Conservation (phyloP, 1,139 yeast species). For the Saccharomycopsis phalli region DNA sequence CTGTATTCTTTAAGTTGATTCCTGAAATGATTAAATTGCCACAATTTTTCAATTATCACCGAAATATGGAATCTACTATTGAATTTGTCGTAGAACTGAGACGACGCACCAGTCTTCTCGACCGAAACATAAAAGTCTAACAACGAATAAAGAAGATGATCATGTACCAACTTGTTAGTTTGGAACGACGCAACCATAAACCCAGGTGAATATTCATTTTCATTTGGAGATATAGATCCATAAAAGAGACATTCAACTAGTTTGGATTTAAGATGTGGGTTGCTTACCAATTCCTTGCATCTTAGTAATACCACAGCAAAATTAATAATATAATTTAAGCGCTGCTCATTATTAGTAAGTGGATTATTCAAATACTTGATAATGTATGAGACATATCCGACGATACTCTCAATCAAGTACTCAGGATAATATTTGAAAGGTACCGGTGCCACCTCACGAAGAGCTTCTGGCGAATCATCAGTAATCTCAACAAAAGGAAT, state of each 20-base stretch:
- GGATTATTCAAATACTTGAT: constrained; percentile 56
- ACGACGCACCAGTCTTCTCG: constrained; percentile 91
- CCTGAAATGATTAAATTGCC: constrained; percentile 67
- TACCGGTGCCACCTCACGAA: constrained; percentile 55
- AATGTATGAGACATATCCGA: constrained; percentile 61
- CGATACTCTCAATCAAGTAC: constrained; percentile 73
- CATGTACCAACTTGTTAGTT: constrained; percentile 50
- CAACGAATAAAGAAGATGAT: constrained; percentile 70
- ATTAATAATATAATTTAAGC: constrained; percentile 55
- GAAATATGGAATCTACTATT: constrained; percentile 84
- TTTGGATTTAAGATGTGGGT: constrained; percentile 86
- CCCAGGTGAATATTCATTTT: constrained; percentile 54
- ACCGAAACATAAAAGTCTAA: constrained; percentile 89
- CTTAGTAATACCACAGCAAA: constrained; percentile 67
- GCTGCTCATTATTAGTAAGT: constrained; percentile 40
- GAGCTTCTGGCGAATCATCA: constrained; percentile 60
- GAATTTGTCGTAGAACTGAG: constrained; percentile 94
- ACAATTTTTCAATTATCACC: constrained; percentile 69
- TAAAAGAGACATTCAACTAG: constrained; percentile 71
- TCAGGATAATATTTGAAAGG: constrained; percentile 88
- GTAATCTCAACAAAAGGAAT: constrained; percentile 54
- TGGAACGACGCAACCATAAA: constrained; percentile 61
- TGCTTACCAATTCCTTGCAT: constrained; percentile 79
- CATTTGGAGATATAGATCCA: constrained; percentile 52
- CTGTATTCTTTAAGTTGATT: constrained; percentile 63